Percentiles rank a stretch among this genome's conserved stretches.
Conservation (phyloP, 1,284 basidiomycete species). For the Exsudoporus floridanus region DNA sequence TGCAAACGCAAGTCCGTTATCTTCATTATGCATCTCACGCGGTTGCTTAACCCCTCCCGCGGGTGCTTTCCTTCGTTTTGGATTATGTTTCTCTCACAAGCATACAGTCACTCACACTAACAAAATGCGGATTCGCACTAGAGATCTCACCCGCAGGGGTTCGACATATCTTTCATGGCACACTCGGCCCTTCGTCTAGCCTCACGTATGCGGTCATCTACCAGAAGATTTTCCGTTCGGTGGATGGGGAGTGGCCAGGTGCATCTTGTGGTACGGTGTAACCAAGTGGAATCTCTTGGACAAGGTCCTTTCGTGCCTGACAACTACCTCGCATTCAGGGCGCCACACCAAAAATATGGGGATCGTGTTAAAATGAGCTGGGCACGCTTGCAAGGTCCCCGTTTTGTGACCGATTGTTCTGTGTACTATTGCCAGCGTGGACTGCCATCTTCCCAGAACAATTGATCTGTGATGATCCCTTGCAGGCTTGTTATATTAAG, state of each 20-base stretch:
- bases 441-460: too few relatives aligned
- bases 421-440: too few relatives aligned
- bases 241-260: constrained; percentile 9
- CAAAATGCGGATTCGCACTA: rapidly evolving
- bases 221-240: not conserved
- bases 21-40: not conserved
- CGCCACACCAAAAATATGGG: constrained; percentile 35
- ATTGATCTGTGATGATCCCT: too few relatives aligned
- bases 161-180: not conserved
- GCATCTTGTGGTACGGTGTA: too few relatives aligned
- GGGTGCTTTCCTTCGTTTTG: not conserved
- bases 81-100: not conserved
- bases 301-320: not conserved
- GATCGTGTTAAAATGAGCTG: not conserved
- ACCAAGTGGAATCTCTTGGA: not conserved
- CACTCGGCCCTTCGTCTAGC: not conserved
- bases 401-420: too few relatives aligned
- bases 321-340: not conserved
- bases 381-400: constrained; percentile 37
- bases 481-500: too few relatives aligned
- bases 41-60: not conserved
- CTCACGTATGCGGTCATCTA: not conserved
- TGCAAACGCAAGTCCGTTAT: not conserved
- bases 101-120: constrained; percentile 2
- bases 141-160: not conserved